Conservation (phyloP, 2,329 filamentous ascomycete species). For the Claviceps humidiphila region DNA sequence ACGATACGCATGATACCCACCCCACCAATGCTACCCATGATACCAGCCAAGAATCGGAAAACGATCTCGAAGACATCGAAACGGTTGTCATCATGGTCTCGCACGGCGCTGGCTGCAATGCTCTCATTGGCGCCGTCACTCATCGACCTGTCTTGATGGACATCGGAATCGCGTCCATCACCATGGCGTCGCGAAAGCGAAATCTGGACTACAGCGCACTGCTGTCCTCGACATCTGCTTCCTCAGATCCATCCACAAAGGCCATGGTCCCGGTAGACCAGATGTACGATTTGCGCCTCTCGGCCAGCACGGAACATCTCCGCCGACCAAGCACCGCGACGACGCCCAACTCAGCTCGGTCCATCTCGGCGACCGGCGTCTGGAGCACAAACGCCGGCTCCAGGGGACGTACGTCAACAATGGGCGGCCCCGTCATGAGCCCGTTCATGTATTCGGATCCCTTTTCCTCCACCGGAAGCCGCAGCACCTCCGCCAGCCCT, state of each 20-base stretch:
- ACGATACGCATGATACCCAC: too few species aligned
- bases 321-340: conserved; percentile 24
- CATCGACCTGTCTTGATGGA: conserved; percentile 85
- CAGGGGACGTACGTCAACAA: conserved; percentile 24
- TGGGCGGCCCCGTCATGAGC: conserved; percentile 16
- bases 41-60: conserved; percentile 25
- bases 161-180: conserved; percentile 79
- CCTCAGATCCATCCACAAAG: conserved; percentile 11
- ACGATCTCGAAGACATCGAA: conserved; percentile 46
- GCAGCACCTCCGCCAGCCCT: conserved; percentile 33
- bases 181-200: conserved; percentile 62
- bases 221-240: conserved; percentile 15
- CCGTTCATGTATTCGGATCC: conserved; percentile 29
- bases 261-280: conserved; percentile 37
- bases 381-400: conserved; percentile 12
- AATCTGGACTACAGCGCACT: conserved; percentile 25
- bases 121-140: conserved; percentile 80
- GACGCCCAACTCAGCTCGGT: conserved; percentile 21
- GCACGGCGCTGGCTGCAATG: conserved; percentile 92
- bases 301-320: conserved; percentile 65
- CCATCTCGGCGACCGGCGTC: conserved; percentile 20
- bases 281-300: conserved; percentile 59
- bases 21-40: too few species aligned
- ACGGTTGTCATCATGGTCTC: conserved; percentile 79
- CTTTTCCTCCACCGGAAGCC: conserved; percentile 25